Percentiles rank a stretch among this genome's conserved stretches.
phyloP scores from a whole-genome alignment of 345 rosid species.

The Linum trigynum region DNA sequence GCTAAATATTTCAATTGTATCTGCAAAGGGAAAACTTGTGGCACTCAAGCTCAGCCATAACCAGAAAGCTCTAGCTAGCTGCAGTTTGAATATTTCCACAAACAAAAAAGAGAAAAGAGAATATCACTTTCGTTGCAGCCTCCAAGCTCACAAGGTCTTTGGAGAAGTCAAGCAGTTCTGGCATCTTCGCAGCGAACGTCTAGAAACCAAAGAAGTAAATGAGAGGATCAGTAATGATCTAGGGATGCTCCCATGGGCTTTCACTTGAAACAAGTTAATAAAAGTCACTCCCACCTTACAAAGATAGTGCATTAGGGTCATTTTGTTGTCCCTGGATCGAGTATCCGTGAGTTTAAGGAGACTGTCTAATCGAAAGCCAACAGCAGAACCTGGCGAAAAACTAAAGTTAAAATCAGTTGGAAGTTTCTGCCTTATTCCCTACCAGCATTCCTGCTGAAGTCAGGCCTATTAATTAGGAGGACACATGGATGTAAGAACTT shows the following conservation, averaged over 20 bases:
- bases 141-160: slow-evolving; percentile 24
- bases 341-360: slow-evolving; percentile 86
- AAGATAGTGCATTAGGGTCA: slow-evolving; percentile 91
- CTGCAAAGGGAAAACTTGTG: slow-evolving; percentile 3
- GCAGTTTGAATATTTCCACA: background rate
- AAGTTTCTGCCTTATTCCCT: background rate
- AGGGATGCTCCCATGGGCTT: background rate
- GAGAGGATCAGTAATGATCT: background rate
- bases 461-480: no score
- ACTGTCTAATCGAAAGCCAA: slow-evolving; percentile 86
- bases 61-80: background rate
- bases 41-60: background rate
- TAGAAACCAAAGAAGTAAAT: slow-evolving; percentile 4
- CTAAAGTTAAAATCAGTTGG: slow-evolving; percentile 3
- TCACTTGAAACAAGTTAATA: background rate
- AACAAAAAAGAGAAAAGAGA: background rate
- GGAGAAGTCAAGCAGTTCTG: slow-evolving; percentile 22
- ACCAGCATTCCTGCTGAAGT: background rate
- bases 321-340: slow-evolving; percentile 64
- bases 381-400: slow-evolving; percentile 57
- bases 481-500: background rate
- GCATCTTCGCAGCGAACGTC: slow-evolving; percentile 24
- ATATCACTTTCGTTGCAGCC: slow-evolving; percentile 22
- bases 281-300: slow-evolving; percentile 47
- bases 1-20: slow-evolving; percentile 27